Percentiles rank a stretch among this genome's conserved stretches.
Conservation (phyloP, 1,284 basidiomycete genomes). For the Sporisorium scitamineum region DNA sequence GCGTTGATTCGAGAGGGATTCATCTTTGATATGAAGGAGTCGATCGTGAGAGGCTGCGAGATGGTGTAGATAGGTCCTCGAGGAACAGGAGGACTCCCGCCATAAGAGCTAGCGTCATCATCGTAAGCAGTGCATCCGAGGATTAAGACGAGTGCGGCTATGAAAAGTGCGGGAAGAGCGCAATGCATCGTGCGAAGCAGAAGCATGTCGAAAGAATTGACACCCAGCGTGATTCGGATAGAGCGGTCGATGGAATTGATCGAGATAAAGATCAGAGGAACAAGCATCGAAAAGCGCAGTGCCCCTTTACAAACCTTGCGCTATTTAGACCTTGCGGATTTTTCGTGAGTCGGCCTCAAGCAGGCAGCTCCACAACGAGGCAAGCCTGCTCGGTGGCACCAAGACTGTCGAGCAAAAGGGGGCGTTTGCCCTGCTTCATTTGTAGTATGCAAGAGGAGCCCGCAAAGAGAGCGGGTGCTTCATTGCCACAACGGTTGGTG, state of each 20-base stretch:
- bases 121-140: not conserved
- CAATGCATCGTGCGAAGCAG: not conserved
- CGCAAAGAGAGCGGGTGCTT: slow-evolving; percentile 44
- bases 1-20: not conserved
- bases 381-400: slow-evolving; percentile 28
- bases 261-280: not conserved
- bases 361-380: slow-evolving; percentile 27
- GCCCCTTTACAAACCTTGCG: too few species aligned
- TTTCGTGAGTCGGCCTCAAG: not conserved
- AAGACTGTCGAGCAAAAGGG: slow-evolving; percentile 33
- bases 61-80: not conserved
- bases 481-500: slow-evolving; percentile 58
- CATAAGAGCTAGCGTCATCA: not conserved
- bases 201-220: not conserved
- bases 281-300: too few species aligned
- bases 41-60: not conserved
- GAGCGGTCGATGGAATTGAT: not conserved
- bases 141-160: not conserved
- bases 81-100: not conserved
- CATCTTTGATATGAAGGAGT: not conserved
- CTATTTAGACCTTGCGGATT: not conserved
- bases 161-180: not conserved
- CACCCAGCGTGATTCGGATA: not conserved
- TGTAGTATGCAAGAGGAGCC: slow-evolving; percentile 58
- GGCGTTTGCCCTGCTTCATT: slow-evolving; percentile 32